Base-by-base conservation (phyloP, 768 basidiomycete genomes). In the Mycena pura region DNA sequence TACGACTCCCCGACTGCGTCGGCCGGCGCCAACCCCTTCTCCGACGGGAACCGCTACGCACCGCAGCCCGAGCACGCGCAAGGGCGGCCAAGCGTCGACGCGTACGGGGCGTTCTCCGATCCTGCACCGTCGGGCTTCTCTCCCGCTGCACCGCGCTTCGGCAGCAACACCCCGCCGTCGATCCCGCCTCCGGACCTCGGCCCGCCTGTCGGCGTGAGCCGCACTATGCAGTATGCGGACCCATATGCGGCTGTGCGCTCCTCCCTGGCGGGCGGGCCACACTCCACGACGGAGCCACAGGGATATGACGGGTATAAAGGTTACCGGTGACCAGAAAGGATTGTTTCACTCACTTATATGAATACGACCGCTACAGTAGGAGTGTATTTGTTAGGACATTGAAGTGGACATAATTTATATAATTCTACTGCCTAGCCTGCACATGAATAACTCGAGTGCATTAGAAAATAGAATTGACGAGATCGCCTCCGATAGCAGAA, bases 221-320 rank as follows among this genome's bases (percentile, higher is more conserved):
- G 93, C 72, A 96, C 95, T 53, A 95, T 96, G 94, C 93, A 95
- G 72, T 92, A 94, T 69, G 93, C 92, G 22, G 90, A 95, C 69
- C 93, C 93, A 9, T 95, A 94, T 69, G 90, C 92, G 13, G 89
- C 89, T 11, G 91, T 94, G 32, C 82, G 91, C 17, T 88, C 89
- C 8, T 80, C 82, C 5, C 73, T 91, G 57, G 77, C 74, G 38
- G 73, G 72, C 28, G 73, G 54, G 61, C 70, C 75, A n/a, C n/a
- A n/a, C n/a, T n/a, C n/a, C 2, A 69, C 78, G 8, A 52, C 67
- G 21, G 54, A 68, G 36, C 81, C 83, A 9, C 85, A 85, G 14
- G 80, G 79, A 60, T 87, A 87, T 71, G 85, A 86, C 25, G 77
- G 75, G 22, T 86, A 86, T 67, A 70, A 80, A 46, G 83, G 79